Evolutionary conservation across 495 filamentous ascomycete species (phyloP), one percentile per base, ranked within the genome.

Genomic region (Neurospora terricola): DNA sequence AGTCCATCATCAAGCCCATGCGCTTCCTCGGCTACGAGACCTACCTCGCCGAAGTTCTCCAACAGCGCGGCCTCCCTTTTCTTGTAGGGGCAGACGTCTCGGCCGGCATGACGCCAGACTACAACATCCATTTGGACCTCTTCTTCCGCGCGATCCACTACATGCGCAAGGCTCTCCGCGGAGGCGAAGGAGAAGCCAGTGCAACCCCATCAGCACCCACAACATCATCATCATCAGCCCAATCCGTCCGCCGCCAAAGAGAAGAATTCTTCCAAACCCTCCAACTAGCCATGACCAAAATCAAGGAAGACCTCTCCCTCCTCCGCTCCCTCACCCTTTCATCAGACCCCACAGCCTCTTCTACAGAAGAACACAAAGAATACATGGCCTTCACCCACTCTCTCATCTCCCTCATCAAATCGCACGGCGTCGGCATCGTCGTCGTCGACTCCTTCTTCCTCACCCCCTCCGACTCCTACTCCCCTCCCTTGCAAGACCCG

Each of bases 401-500:
- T 12, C 77, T 84, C 42, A 82, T 86, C 74, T 80, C 80, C 1
- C 75, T 84, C 36, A 83, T 88, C 70, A 82, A 83, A 72, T 86
- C 84, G 1, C 82, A 86, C 75, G 81, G 78, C 37, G 78, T 79
- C 37, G 82, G 83, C 70, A 80, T 88, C 48, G 82, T 81, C 69
- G 75, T 79, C 21, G 75, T 86, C 5, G 83, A 84, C 70, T 73
- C 78, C 6, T 88, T 85, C 77, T 88, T 85, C 76, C 82, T 84
- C 36, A 81, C 82, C 34, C 83, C 84, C 21, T 85, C 82, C 48
- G 76, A 70, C 4, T 82, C 84, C 68, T 88, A 88, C 76, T 84
- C 83, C 18, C 86, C 86, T 0, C 79, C 83, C 2, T 70, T 80
- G n/a, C 79, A 84, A 34, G 86, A 88, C 72, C 86, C 86, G 0